These are phyloP conservation scores for Pseudozyma thailandica DNA, from an alignment of 1,284 basidiomycete species.

Conservation along the genomic window DNA sequence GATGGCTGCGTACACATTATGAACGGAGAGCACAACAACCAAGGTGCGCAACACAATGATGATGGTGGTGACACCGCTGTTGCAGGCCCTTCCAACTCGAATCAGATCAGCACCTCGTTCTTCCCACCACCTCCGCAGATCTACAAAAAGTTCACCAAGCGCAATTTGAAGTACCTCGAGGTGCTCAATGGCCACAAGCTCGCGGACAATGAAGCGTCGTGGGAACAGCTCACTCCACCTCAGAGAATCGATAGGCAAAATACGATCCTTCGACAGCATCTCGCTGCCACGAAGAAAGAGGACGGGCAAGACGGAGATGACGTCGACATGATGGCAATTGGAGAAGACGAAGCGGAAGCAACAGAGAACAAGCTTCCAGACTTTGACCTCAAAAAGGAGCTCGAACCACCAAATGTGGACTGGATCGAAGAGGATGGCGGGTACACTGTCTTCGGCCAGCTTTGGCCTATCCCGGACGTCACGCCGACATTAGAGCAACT, in stretches of 20 bases:
- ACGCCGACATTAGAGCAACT: slow-evolving; percentile 56
- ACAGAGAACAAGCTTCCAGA: slow-evolving; percentile 26
- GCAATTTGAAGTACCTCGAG: slow-evolving; percentile 45
- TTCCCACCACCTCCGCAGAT: slow-evolving; percentile 60
- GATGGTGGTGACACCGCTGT: slow-evolving; percentile 3
- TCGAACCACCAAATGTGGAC: slow-evolving; percentile 56
- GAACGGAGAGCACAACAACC: slow-evolving; percentile 24
- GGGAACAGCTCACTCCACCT: slow-evolving; percentile 21
- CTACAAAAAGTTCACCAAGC: slow-evolving; percentile 53
- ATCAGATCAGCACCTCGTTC: slow-evolving; percentile 55
- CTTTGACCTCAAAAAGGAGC: slow-evolving; percentile 50
- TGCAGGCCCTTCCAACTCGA: slow-evolving; percentile 27
- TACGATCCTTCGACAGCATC: slow-evolving; percentile 16
- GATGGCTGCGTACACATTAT: slow-evolving; percentile 1
- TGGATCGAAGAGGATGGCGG: slow-evolving; percentile 66
- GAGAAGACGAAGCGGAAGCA: background rate
- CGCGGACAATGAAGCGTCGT: slow-evolving; percentile 20
- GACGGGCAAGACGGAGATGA: slow-evolving; percentile 8
- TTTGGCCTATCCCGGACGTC: slow-evolving; percentile 62
- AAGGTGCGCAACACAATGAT: slow-evolving; percentile 6
- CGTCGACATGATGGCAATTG: slow-evolving; percentile 11
- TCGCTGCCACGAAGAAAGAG: background rate
- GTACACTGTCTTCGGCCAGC: slow-evolving; percentile 63
- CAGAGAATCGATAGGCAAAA: slow-evolving; percentile 34
- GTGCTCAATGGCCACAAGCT: slow-evolving; percentile 35